Percentiles rank a stretch among this genome's conserved stretches.
Evolutionary conservation across 257 asterid species (phyloP).

Genomic region (Verbascum thapsus): DNA sequence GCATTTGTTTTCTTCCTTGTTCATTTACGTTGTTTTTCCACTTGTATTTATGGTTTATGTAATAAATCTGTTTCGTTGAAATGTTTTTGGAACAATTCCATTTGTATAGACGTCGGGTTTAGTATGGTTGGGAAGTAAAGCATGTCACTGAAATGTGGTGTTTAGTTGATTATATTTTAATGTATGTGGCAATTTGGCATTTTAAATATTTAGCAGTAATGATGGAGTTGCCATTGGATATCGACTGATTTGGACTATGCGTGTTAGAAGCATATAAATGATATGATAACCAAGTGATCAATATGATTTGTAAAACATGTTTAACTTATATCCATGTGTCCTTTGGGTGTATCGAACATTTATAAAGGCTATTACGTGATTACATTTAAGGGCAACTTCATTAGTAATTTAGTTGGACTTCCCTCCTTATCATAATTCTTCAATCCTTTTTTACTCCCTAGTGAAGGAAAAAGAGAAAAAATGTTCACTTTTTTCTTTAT

Average conservation of each 20-base stretch:
- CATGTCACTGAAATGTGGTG: not conserved
- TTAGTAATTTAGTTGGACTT: constrained; percentile 15
- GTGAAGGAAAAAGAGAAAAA: not conserved
- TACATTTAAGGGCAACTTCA: constrained; percentile 10
- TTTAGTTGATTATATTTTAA: not conserved
- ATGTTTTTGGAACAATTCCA: not conserved
- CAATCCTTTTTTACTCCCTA: not conserved
- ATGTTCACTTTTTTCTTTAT: constrained; percentile 1
- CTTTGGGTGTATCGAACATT: not conserved
- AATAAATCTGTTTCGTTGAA: not conserved
- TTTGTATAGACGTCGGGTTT: constrained; percentile 8
- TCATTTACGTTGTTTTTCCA: too few species aligned
- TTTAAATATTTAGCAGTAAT: constrained; percentile 5
- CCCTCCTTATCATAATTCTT: constrained; percentile 5
- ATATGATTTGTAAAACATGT: not conserved
- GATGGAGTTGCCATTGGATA: too few species aligned
- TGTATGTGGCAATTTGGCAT: not conserved
- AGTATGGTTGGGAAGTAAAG: not conserved
- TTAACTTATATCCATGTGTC: not conserved
- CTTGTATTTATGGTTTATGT: not conserved
- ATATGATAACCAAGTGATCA: constrained; percentile 16
- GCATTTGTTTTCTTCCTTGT: not conserved
- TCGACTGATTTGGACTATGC: too few species aligned
- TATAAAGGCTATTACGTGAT: not conserved
- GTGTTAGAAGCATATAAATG: too few species aligned